Evolutionary conservation across 2,329 filamentous ascomycete genomes (phyloP).

Genomic region (Colletotrichum sp.): DNA sequence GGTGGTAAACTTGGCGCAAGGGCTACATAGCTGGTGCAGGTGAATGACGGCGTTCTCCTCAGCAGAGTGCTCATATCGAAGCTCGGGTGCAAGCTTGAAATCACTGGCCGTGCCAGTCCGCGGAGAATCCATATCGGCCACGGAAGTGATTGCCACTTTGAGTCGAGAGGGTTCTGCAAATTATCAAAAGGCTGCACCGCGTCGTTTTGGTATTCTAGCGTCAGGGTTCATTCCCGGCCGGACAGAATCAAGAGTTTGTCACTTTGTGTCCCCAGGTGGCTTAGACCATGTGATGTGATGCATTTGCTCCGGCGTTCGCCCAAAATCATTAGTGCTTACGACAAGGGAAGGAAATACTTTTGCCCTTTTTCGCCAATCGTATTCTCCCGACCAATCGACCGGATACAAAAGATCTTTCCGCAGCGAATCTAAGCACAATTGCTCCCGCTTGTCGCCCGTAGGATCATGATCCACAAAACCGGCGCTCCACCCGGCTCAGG

Average conservation of each 20-base stretch:
- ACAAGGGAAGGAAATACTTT: background rate
- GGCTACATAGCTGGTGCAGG: background rate
- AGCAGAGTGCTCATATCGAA: background rate
- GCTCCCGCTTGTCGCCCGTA: background rate
- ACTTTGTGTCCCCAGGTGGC: background rate
- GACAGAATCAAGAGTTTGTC: background rate
- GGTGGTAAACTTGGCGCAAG: background rate
- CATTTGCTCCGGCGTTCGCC: background rate
- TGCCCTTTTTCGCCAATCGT: background rate
- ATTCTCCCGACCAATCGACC: background rate
- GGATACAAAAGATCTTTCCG: background rate
- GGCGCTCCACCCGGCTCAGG: background rate
- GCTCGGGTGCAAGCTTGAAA: background rate
- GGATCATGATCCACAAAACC: background rate
- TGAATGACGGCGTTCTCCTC: background rate
- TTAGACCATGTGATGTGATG: background rate
- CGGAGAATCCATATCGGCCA: background rate
- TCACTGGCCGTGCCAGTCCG: background rate
- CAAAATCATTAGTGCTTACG: background rate
- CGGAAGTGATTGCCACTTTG: background rate
- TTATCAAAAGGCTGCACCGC: background rate
- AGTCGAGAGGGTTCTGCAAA: background rate
- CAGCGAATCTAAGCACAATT: background rate
- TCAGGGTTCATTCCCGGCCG: background rate
- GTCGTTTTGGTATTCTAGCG: background rate